phyloP scores from a whole-genome alignment of 164 flowering plant species.

The Chimonanthus praecox region DNA sequence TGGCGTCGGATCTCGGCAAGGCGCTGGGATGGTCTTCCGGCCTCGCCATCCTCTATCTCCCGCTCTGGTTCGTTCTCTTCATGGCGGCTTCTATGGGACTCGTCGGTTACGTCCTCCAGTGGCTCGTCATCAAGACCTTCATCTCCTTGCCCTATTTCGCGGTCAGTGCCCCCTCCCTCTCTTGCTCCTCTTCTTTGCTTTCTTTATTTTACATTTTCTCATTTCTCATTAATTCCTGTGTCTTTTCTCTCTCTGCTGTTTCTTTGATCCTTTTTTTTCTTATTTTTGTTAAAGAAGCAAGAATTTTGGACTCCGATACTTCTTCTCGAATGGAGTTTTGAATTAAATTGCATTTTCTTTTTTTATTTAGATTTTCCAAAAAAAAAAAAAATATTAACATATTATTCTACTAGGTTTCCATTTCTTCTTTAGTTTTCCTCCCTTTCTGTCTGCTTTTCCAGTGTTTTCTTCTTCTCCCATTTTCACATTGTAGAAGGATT shows the following conservation, averaged over 20 bases:
- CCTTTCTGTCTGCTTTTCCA: too few relatives aligned
- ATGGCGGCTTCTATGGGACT: constrained; percentile 73
- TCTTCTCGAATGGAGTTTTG: too few relatives aligned
- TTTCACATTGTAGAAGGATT: too few relatives aligned
- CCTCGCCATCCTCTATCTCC: constrained; percentile 60
- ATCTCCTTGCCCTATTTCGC: constrained; percentile 65
- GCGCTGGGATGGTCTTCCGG: constrained; percentile 94
- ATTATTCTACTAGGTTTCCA: too few relatives aligned
- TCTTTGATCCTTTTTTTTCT: not conserved
- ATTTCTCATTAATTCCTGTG: not conserved
- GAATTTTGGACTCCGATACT: too few relatives aligned
- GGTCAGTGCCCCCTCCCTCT: constrained; percentile 36
- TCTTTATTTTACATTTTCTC: not conserved
- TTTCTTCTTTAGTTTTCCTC: too few relatives aligned
- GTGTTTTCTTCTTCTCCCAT: too few relatives aligned
- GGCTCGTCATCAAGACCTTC: constrained; percentile 56
- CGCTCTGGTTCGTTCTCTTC: constrained; percentile 59
- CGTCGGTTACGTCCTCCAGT: constrained; percentile 80
- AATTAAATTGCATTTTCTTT: too few relatives aligned
- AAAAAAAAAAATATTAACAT: too few relatives aligned
- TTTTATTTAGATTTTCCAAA: too few relatives aligned
- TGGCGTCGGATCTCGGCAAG: constrained; percentile 90
- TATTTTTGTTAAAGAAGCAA: too few relatives aligned
- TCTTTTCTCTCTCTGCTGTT: not conserved
- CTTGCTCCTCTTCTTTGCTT: not conserved